A percentile compares a stretch with the other conserved stretches of the same genome.
Evolutionary conservation across 192 early-diverging fungal species (phyloP).

Genomic region (Spinellus fusiger): DNA sequence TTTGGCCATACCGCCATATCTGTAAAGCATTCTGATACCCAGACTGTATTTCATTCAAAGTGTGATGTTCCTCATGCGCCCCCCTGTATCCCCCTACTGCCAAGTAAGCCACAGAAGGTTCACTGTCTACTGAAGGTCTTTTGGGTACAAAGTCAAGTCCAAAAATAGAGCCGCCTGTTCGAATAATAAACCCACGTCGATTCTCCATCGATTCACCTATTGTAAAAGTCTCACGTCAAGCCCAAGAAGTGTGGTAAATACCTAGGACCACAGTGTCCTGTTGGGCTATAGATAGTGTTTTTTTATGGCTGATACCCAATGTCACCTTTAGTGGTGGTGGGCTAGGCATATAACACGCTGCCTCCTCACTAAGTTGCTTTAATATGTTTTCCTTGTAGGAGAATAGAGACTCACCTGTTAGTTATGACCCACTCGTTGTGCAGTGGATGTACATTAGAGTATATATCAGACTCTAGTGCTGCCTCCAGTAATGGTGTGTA

Average conservation of each 20-base stretch:
- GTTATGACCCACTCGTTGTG: not conserved
- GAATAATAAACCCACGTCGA: conserved; percentile 18
- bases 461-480: not conserved
- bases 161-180: conserved; percentile 35
- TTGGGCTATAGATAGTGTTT: not conserved
- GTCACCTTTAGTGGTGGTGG: not conserved
- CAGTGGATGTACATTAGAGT: not conserved
- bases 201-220: not conserved
- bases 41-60: conserved; percentile 5
- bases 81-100: conserved; percentile 30
- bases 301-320: not conserved
- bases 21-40: conserved; percentile 26
- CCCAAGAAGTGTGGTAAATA: not conserved
- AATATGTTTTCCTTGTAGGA: not conserved
- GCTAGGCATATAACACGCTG: not conserved
- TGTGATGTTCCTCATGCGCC: conserved; percentile 20
- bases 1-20: conserved; percentile 26
- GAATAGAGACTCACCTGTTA: not conserved
- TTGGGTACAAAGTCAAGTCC: conserved; percentile 27
- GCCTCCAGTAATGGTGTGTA: not conserved
- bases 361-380: not conserved
- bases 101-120: conserved; percentile 21
- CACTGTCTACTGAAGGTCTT: not conserved
- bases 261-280: not conserved
- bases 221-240: not conserved